Percentiles rank a stretch among this genome's conserved stretches.
These are phyloP conservation scores for Solanum clarkiae DNA, from an alignment of 257 asterid genomes.

Conservation along the genomic window DNA sequence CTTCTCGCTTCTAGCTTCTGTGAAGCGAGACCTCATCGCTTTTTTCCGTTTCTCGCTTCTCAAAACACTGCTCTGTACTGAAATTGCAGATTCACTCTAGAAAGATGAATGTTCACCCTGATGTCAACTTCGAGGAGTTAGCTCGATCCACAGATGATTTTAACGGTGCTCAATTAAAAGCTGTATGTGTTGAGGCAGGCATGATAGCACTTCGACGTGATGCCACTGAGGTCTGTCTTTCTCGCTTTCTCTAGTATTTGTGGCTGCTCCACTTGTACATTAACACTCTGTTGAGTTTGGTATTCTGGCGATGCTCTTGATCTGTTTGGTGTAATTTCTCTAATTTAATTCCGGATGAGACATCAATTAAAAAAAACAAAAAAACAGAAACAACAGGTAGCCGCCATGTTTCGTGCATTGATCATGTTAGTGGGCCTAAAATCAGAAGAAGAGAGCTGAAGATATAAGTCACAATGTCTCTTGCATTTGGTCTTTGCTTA, in stretches of 20 bases:
- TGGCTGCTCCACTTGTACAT: neutral
- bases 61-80: neutral
- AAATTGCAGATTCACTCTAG: conserved; percentile 73
- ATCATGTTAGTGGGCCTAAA: neutral
- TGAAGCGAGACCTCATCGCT: too few species aligned
- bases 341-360: neutral
- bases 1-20: too few species aligned
- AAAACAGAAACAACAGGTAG: neutral
- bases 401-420: neutral
- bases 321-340: neutral
- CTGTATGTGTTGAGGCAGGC: conserved; percentile 96
- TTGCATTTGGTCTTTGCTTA: neutral
- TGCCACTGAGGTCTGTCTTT: conserved; percentile 70
- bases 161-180: conserved; percentile 92
- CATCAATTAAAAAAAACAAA: neutral
- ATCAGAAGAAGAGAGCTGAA: neutral
- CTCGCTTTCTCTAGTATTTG: neutral
- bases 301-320: neutral
- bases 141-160: conserved; percentile 97
- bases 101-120: conserved; percentile 94
- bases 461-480: neutral
- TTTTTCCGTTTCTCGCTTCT: too few species aligned
- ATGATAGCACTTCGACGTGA: conserved; percentile 95
- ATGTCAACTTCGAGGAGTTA: conserved; percentile 92
- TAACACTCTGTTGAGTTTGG: neutral